Base-by-base conservation (phyloP, 345 rosid genomes). In the Eucalyptus pauciflora region DNA sequence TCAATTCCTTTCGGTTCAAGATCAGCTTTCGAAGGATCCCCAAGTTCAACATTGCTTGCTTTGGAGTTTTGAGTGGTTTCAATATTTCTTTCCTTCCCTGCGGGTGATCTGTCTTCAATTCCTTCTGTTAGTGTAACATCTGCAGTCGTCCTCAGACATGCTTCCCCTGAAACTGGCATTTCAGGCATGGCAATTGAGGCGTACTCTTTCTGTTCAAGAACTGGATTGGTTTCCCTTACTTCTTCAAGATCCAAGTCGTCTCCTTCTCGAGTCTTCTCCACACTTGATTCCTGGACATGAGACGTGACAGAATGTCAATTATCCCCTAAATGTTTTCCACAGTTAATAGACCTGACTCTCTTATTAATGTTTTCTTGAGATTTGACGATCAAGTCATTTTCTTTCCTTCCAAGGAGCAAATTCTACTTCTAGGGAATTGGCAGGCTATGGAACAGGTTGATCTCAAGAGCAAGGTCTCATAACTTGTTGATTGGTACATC, bases 201-300 rank as follows among this genome's bases (percentile, higher is more conserved):
- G 87, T 91, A 86, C 88, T 90, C 89, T 58, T 60, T 86, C 89
- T 87, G 88, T 89, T 88, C 92, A 86, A 62, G 88, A 86, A 88
- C 91, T 79, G 86, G 88, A 64, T 50, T 60, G 56, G 89, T 87
- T 56, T 88, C 90, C 54, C 67, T 51, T 46, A 88, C 89, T 90
- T 91, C 88, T 88, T 25, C 88, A 58, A 50, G 45, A 60, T 6
- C 90, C 86, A 22, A 24, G 85, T 85, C 4, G 20, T 86, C 88
- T 87, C 87, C 92, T 31, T 87, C 88, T 85, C 12, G 86, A 83
- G 90, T 79, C 88, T 49, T 87, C 69, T 91, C 90, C 86, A 11
- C 13, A 22, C 87, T 87, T 20, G 83, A 62, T 71, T 89, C 93
- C 96, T 95, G 92, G 69, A 90, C 52, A 92, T 85, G 89, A 90